Evolutionary conservation across 768 basidiomycete genomes (phyloP).

Genomic region (Leucocoprinus leucothites): DNA sequence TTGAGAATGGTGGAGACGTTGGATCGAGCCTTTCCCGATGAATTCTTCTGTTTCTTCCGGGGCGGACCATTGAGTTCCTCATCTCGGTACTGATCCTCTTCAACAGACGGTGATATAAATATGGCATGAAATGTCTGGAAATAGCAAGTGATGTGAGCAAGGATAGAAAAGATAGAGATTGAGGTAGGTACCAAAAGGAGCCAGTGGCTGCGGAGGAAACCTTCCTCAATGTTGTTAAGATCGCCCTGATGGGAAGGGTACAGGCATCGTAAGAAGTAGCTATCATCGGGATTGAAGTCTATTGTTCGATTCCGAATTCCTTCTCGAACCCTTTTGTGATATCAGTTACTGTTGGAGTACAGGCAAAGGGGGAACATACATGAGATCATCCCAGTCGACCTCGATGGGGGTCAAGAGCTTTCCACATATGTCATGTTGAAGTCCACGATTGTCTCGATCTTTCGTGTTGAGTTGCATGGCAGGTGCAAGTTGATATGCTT

Average conservation of each 20-base stretch:
- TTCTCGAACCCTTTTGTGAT: conserved; percentile 16
- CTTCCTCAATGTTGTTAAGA: conserved; percentile 13
- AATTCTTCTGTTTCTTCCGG: not conserved
- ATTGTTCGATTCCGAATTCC: conserved; percentile 13
- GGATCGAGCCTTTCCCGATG: not conserved
- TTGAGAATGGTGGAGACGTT: conserved; percentile 15
- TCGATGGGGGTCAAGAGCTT: conserved; percentile 25
- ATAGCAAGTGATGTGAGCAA: not conserved
- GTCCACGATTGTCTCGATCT: conserved; percentile 11
- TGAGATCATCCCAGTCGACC: conserved; percentile 22
- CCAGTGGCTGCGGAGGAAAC: conserved; percentile 18
- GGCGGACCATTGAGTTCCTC: not conserved
- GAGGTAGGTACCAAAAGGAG: conserved; percentile 19
- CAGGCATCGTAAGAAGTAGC: conserved; percentile 16
- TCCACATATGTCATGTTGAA: conserved; percentile 24
- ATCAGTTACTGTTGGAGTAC: not conserved
- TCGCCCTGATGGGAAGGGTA: conserved; percentile 15
- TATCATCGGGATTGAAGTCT: conserved; percentile 9
- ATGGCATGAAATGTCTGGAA: not conserved
- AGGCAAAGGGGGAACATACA: no score
- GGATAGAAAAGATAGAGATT: no score
- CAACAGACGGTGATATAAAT: not conserved
- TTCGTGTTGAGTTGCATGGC: conserved; percentile 8
- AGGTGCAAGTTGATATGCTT: not conserved
- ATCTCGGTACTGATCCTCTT: not conserved